Conservation (phyloP, 768 basidiomycete species). For the Leccinum aurantiacum region DNA sequence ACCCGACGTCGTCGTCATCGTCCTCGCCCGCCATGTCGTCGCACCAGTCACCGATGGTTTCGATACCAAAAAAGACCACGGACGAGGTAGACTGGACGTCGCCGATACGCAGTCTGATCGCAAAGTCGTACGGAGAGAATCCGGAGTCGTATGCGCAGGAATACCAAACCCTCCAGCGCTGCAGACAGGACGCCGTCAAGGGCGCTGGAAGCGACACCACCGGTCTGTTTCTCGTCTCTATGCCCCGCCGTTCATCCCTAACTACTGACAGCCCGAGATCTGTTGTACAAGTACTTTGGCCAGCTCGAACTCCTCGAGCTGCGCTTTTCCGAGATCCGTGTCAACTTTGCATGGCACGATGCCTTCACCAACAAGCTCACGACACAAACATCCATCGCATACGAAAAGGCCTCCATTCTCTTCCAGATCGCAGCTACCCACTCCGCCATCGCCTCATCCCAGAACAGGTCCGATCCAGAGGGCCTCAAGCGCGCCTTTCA, state of each 20-base stretch:
- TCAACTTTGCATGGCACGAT: conserved; percentile 96
- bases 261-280: conserved; percentile 67
- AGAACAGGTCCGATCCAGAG: conserved; percentile 86
- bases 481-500: conserved; percentile 92
- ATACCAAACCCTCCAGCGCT: conserved; percentile 81
- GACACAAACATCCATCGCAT: conserved; percentile 94
- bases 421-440: conserved; percentile 96
- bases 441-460: conserved; percentile 83
- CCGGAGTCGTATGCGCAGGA: conserved; percentile 88
- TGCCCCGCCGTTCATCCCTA: not conserved
- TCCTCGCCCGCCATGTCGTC: conserved; percentile 54
- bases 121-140: conserved; percentile 66
- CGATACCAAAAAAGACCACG: conserved; percentile 61
- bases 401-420: conserved; percentile 96
- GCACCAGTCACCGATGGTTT: conserved; percentile 70
- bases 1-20: not conserved
- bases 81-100: conserved; percentile 96
- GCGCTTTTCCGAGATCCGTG: conserved; percentile 93
- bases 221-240: conserved; percentile 47
- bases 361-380: conserved; percentile 94
- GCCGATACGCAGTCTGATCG: conserved; percentile 81
- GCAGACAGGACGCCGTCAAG: conserved; percentile 92
- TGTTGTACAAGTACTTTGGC: conserved; percentile 99
- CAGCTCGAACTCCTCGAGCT: conserved; percentile 97
- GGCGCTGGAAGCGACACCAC: conserved; percentile 96